Percentiles rank a stretch among this genome's conserved stretches.
These are phyloP conservation scores for Alternaria viburni DNA, from an alignment of 2,329 filamentous ascomycete genomes.

Conservation along the genomic window DNA sequence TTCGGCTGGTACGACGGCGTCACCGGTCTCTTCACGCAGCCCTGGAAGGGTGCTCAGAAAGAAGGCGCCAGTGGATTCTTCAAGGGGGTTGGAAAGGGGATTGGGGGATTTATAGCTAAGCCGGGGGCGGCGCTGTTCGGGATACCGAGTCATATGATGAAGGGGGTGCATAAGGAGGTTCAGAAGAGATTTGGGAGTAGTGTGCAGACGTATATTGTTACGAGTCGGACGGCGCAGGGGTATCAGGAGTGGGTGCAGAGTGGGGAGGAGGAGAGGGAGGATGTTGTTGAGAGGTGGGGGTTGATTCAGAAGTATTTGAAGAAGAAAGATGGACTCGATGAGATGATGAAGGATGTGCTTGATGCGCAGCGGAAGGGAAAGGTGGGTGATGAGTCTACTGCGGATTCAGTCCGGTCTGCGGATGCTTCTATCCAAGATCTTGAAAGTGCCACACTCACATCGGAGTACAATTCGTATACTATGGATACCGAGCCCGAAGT, in stretches of 20 bases:
- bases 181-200: slow-evolving; percentile 16
- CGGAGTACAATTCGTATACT: neutral
- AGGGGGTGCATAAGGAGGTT: slow-evolving; percentile 25
- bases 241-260: slow-evolving; percentile 27
- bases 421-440: neutral
- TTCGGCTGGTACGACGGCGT: slow-evolving; percentile 32
- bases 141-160: slow-evolving; percentile 23
- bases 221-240: slow-evolving; percentile 23
- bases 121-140: slow-evolving; percentile 23
- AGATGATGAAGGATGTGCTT: slow-evolving; percentile 28
- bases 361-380: neutral
- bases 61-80: slow-evolving; percentile 29
- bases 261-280: slow-evolving; percentile 19
- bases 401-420: neutral
- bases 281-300: slow-evolving; percentile 21
- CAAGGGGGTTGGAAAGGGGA: slow-evolving; percentile 33
- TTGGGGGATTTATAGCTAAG: slow-evolving; percentile 33
- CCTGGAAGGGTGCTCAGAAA: slow-evolving; percentile 25
- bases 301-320: slow-evolving; percentile 16
- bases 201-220: slow-evolving; percentile 19
- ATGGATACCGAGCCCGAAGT: neutral
- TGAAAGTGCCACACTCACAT: neutral
- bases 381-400: neutral
- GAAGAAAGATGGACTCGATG: slow-evolving; percentile 4
- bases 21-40: slow-evolving; percentile 28